These are phyloP conservation scores for Nephelium lappaceum DNA, from an alignment of 345 rosid genomes.

Conservation along the genomic window DNA sequence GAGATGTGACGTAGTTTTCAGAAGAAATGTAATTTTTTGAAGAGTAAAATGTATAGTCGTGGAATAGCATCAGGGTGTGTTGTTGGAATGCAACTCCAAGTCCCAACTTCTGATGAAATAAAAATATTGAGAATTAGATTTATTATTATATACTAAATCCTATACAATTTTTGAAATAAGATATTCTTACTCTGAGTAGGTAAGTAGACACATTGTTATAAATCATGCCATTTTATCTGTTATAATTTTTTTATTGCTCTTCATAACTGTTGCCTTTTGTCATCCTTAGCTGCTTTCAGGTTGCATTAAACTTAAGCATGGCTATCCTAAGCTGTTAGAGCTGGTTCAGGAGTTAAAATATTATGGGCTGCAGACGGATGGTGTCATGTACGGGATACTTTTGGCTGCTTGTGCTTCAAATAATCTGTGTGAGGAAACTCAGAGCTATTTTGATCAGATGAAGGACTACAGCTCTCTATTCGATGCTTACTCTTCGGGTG, in stretches of 20 bases:
- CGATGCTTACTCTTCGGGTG: constrained; percentile 76
- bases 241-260: neutral
- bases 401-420: too few species aligned
- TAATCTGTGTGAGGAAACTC: too few species aligned
- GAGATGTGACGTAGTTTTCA: neutral
- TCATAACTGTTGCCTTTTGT: constrained; percentile 28
- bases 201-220: neutral
- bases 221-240: constrained; percentile 1
- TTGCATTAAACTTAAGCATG: constrained; percentile 69
- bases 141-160: neutral
- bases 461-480: constrained; percentile 84
- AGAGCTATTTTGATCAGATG: too few species aligned
- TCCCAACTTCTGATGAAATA: neutral
- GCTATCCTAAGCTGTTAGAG: constrained; percentile 70
- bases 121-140: neutral
- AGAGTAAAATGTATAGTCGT: neutral
- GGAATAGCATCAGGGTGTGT: neutral
- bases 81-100: neutral
- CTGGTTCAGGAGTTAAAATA: constrained; percentile 68
- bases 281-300: constrained; percentile 78
- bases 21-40: neutral
- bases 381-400: too few species aligned
- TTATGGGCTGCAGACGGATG: too few species aligned
- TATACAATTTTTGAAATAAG: neutral
- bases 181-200: neutral